Conservation (phyloP, 164 flowering plant genomes). For the Vitis vinifera region DNA sequence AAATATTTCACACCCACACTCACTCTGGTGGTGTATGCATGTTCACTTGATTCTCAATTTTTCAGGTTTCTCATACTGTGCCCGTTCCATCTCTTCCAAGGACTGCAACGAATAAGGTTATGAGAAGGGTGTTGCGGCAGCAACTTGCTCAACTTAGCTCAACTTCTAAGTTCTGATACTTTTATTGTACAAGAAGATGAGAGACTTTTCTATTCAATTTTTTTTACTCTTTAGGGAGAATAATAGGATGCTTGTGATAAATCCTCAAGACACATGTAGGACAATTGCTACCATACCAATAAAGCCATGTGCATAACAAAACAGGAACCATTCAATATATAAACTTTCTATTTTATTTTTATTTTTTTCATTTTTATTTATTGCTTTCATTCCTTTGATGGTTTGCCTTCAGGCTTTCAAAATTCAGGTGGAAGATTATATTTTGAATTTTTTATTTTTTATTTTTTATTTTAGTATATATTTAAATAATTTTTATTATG, state of each 20-base stretch:
- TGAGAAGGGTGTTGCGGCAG: constrained; percentile 88
- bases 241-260: neutral
- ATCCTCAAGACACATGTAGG: too few species aligned
- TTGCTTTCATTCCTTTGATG: too few species aligned
- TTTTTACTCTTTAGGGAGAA: neutral
- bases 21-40: neutral
- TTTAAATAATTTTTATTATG: too few species aligned
- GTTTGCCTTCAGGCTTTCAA: too few species aligned
- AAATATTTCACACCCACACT: neutral
- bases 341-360: too few species aligned
- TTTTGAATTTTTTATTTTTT: too few species aligned
- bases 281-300: too few species aligned
- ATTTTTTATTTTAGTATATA: too few species aligned
- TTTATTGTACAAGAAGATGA: neutral
- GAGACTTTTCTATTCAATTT: neutral
- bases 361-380: too few species aligned
- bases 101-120: constrained; percentile 93
- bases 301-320: too few species aligned
- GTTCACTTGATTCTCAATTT: neutral
- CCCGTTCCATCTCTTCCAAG: constrained; percentile 71
- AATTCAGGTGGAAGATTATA: too few species aligned
- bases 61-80: constrained; percentile 62
- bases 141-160: constrained; percentile 45
- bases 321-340: too few species aligned
- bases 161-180: constrained; percentile 46